phyloP scores from a whole-genome alignment of 2,329 filamentous ascomycete genomes.

The Curvularia lunata region DNA sequence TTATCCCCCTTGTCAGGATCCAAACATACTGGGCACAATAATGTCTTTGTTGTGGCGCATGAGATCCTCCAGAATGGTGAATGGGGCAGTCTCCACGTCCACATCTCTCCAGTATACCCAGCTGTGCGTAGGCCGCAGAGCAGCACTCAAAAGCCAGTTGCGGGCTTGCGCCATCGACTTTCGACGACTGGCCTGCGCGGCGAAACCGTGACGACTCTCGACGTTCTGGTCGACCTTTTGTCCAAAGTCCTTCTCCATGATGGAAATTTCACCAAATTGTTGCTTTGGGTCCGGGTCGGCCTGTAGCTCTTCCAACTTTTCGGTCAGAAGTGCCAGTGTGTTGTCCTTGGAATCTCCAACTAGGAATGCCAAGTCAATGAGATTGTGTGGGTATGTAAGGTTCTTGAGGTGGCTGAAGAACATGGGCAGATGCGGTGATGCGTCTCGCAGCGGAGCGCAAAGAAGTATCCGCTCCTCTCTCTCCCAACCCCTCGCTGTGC shows the following conservation, averaged over 20 bases:
- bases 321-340: conserved; percentile 76
- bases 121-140: conserved; percentile 90
- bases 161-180: conserved; percentile 98
- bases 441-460: conserved; percentile 92
- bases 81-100: conserved; percentile 95
- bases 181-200: conserved; percentile 87
- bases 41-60: conserved; percentile 99
- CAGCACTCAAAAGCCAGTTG: conserved; percentile 95
- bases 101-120: conserved; percentile 99
- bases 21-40: conserved; percentile 83
- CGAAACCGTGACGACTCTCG: conserved; percentile 95
- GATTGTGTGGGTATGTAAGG: conserved; percentile 94
- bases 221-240: conserved; percentile 98
- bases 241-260: conserved; percentile 98
- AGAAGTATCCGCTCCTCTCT: conserved; percentile 93
- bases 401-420: conserved; percentile 98
- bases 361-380: conserved; percentile 95
- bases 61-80: conserved; percentile 94
- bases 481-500: conserved; percentile 93
- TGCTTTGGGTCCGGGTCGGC: conserved; percentile 77
- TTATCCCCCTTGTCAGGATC: neutral
- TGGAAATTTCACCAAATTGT: conserved; percentile 93
- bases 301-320: conserved; percentile 80
- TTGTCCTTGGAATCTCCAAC: conserved; percentile 97
- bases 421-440: conserved; percentile 90